Evolutionary conservation across 257 asterid genomes (phyloP).

Genomic region (Apocynum venetum): DNA sequence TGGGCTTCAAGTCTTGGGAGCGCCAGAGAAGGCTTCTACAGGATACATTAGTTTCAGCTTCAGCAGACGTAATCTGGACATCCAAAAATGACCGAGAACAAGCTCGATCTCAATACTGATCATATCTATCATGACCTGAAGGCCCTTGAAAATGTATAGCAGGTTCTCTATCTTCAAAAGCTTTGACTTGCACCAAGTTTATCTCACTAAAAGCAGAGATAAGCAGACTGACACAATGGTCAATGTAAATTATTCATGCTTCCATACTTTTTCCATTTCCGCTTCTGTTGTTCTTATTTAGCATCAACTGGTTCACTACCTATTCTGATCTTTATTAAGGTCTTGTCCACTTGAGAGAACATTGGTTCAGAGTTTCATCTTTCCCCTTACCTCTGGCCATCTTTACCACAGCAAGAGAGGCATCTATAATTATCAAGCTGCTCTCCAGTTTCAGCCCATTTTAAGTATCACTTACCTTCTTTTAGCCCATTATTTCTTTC

Average conservation of each 20-base stretch:
- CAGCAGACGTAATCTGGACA: not conserved
- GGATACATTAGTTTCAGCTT: not conserved
- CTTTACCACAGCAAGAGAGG: not conserved
- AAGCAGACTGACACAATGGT: not conserved
- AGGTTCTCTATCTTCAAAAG: not conserved
- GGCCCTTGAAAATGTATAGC: constrained; percentile 1
- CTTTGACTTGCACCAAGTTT: not conserved
- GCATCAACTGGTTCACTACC: constrained; percentile 9
- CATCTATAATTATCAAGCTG: not conserved
- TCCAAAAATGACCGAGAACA: not conserved
- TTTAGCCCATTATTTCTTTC: not conserved
- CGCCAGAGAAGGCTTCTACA: constrained; percentile 1
- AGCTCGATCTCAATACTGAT: not conserved
- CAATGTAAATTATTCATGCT: not conserved
- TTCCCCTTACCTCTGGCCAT: not conserved
- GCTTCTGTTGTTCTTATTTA: not conserved
- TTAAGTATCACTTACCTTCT: not conserved
- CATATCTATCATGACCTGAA: not conserved
- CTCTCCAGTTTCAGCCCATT: not conserved
- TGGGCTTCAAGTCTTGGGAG: not conserved
- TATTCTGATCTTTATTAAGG: not conserved
- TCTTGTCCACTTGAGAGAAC: constrained; percentile 1
- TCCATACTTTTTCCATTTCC: not conserved
- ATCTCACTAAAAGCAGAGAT: not conserved
- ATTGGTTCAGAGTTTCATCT: not conserved